A percentile compares a stretch with the other conserved stretches of the same genome.
These are phyloP conservation scores for Penicillium rolfsii DNA, from an alignment of 2,329 filamentous ascomycete genomes.

Conservation along the genomic window DNA sequence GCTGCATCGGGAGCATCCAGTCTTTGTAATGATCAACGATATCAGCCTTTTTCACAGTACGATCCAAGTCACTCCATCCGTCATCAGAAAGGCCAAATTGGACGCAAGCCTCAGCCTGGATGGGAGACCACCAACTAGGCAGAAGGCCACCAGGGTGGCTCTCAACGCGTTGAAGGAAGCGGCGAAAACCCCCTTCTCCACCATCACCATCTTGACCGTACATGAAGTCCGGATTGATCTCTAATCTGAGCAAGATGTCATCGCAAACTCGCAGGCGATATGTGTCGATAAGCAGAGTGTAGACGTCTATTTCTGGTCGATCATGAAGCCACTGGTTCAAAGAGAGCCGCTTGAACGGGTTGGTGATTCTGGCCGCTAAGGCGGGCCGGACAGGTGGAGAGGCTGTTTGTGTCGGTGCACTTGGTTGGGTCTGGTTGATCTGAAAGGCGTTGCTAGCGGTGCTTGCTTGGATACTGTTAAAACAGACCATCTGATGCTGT, in stretches of 20 bases:
- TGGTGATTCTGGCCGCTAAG: not conserved
- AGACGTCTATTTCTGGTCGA: constrained; percentile 51
- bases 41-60: not conserved
- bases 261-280: constrained; percentile 49
- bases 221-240: not conserved
- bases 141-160: not conserved
- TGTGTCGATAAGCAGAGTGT: constrained; percentile 52
- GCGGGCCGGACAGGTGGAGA: not conserved
- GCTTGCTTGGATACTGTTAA: not conserved
- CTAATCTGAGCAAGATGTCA: not conserved
- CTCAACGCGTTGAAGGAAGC: not conserved
- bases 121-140: not conserved
- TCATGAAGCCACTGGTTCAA: constrained; percentile 50
- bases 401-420: not conserved
- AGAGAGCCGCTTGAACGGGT: constrained; percentile 37
- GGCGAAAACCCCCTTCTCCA: not conserved
- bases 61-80: not conserved
- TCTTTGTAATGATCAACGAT: not conserved
- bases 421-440: not conserved
- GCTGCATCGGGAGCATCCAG: not conserved
- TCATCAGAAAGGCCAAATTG: not conserved
- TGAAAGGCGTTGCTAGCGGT: not conserved
- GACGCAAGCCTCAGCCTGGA: not conserved
- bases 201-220: not conserved
- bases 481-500: not conserved